Evolutionary conservation across 345 rosid genomes (phyloP).

Genomic region (Populus simonii): DNA sequence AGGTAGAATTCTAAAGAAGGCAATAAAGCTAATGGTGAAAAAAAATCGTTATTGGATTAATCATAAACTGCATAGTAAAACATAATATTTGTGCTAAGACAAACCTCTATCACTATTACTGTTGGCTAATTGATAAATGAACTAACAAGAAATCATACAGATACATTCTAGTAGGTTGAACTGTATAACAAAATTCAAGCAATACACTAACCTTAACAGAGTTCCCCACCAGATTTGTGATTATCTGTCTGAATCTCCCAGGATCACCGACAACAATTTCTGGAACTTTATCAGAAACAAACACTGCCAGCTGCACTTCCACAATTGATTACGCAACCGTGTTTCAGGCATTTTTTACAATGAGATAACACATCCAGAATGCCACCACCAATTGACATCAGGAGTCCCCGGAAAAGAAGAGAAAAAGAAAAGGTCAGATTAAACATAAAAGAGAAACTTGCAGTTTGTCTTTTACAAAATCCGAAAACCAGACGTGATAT

Average conservation of each 20-base stretch:
- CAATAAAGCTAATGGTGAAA: background rate
- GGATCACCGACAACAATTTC: conserved; percentile 86
- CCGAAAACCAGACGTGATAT: background rate
- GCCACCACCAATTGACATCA: conserved; percentile 16
- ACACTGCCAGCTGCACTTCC: conserved; percentile 77
- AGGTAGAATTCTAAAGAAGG: background rate
- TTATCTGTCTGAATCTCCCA: conserved; percentile 92
- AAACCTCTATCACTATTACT: background rate
- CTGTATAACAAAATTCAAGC: background rate
- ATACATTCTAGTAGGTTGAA: background rate
- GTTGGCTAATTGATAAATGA: background rate
- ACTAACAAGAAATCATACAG: background rate
- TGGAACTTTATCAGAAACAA: conserved; percentile 86
- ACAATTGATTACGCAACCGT: conserved; percentile 10
- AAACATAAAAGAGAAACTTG: background rate
- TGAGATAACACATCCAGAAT: conserved; percentile 1
- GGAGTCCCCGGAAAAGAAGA: conserved; percentile 2
- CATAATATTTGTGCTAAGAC: background rate
- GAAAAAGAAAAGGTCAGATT: conserved; percentile 15
- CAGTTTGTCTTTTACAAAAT: conserved; percentile 1
- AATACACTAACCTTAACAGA: conserved; percentile 76
- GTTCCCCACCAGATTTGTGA: conserved; percentile 93
- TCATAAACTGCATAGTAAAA: background rate
- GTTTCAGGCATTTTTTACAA: conserved; percentile 2
- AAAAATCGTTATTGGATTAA: background rate